Evolutionary conservation across 768 basidiomycete genomes (phyloP).

Genomic region (Leucocoprinus birnbaumii): DNA sequence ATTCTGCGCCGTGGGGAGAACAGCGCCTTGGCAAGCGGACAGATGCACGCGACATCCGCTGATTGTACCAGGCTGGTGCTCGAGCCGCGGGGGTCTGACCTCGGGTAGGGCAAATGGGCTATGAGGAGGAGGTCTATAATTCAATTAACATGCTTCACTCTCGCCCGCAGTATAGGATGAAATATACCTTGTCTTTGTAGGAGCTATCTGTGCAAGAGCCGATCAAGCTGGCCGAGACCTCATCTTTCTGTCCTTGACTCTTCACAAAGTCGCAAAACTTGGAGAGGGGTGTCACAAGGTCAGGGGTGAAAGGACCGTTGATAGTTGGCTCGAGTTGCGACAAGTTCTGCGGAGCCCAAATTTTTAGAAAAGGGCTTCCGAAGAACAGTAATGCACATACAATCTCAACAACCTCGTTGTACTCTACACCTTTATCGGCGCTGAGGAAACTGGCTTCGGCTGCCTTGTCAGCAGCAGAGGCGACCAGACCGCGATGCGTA

Average conservation of each 20-base stretch:
- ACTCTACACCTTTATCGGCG: slow-evolving; percentile 86
- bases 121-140: too few species aligned
- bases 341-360: slow-evolving; percentile 68
- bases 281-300: slow-evolving; percentile 97
- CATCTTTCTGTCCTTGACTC: slow-evolving; percentile 94
- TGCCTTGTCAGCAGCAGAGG: slow-evolving; percentile 84
- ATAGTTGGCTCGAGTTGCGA: slow-evolving; percentile 98
- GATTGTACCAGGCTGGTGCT: too few species aligned
- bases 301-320: slow-evolving; percentile 99
- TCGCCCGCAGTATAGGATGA: too few species aligned
- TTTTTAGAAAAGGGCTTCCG: not conserved
- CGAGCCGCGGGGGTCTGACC: too few species aligned
- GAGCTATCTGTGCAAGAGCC: slow-evolving; percentile 99
- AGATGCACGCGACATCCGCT: too few species aligned
- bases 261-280: slow-evolving; percentile 90
- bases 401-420: slow-evolving; percentile 92
- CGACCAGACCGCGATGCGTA: slow-evolving; percentile 89
- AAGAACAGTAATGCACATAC: too few species aligned
- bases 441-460: slow-evolving; percentile 87
- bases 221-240: slow-evolving; percentile 96
- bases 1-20: too few species aligned
- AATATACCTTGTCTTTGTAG: slow-evolving; percentile 99
- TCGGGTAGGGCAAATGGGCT: too few species aligned
- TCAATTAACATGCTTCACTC: too few species aligned
- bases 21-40: too few species aligned